Evolutionary conservation across 768 basidiomycete genomes (phyloP).

Genomic region (Russula sp.): DNA sequence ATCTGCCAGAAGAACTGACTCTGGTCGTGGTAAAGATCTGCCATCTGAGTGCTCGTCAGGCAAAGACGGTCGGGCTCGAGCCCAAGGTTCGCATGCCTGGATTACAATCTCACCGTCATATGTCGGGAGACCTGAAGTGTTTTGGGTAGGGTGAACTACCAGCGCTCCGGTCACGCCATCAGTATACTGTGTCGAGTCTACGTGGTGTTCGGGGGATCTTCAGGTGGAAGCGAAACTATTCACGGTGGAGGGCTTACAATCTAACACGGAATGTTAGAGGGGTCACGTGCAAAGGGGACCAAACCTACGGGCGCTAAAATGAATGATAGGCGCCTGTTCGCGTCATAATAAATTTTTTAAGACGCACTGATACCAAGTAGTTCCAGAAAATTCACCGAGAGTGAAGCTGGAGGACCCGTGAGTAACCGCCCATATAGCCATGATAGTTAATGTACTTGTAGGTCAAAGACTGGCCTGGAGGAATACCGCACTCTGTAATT

Average conservation of each 20-base stretch:
- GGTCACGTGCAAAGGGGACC: not conserved
- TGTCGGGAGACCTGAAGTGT: slow-evolving; percentile 35
- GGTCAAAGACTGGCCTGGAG: slow-evolving; percentile 46
- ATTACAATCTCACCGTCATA: slow-evolving; percentile 43
- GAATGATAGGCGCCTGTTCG: not conserved
- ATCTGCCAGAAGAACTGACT: slow-evolving; percentile 33
- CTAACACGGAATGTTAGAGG: slow-evolving; percentile 10
- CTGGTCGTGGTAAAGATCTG: slow-evolving; percentile 38
- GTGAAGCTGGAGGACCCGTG: slow-evolving; percentile 37
- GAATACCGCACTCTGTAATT: slow-evolving; percentile 53
- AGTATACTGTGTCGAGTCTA: slow-evolving; percentile 41
- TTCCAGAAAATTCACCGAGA: slow-evolving; percentile 45
- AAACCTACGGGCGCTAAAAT: slow-evolving; percentile 34
- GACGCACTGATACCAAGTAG: slow-evolving; percentile 50
- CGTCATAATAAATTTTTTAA: not conserved
- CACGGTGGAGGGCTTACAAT: slow-evolving; percentile 27
- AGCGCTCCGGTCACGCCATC: slow-evolving; percentile 52
- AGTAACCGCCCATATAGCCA: not conserved
- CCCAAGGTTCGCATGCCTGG: slow-evolving; percentile 7
- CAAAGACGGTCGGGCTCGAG: not conserved
- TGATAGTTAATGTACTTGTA: slow-evolving; percentile 35
- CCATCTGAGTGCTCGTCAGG: slow-evolving; percentile 36
- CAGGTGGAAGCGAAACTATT: not conserved
- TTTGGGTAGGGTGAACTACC: slow-evolving; percentile 44
- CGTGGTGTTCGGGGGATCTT: not conserved